Base-by-base conservation (phyloP, 768 basidiomycete genomes). In the Boletus speciosus region DNA sequence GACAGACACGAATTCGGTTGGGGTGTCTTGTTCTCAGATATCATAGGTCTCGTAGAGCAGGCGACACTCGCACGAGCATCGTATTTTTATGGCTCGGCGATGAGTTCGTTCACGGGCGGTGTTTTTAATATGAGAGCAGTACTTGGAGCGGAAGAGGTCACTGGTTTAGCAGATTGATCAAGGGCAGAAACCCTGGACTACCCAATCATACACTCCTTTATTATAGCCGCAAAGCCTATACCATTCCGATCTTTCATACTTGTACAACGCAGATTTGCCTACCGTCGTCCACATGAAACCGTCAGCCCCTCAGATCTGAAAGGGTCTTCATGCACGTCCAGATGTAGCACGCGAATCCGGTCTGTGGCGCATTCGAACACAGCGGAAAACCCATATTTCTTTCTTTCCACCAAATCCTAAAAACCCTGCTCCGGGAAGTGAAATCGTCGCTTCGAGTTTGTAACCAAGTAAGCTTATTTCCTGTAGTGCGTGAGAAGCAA, bases 301-400 rank as follows among this genome's bases (percentile, higher is more conserved):
- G 9, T 46, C 23, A 16, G 34, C 35, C 35, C 11, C 8, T 25
- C 34, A 37, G 27, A 46, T 55, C 36, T 23, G 25, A 1, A 32
- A 52, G 21, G 32, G 29, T 49, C 40, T 56, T 56, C 52, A 60
- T 49, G 59, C 43, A 35, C 68, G 62, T 19, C 61, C 63, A 4
- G 66, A 63, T 7, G 58, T 40, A 45, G 51, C 61, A 50, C 68
- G 67, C 8, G 69, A 68, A 43, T 69, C 71, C 19, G 65, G 43
- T 48, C 68, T 61, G 49, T 70, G 58, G 50, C 62, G 71, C 52
- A 54, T 52, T 54, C 61, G 63, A 37, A 50, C 60, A 47, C 83
- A 75, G 59, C 78, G 79, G 74, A 90, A 88, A 25, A 90, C 74
- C 72, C 87, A 81, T 15, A 87, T 61, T 65, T 89, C 87, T 61